phyloP scores from a whole-genome alignment of 805 yeast genomes.

The Geotrichum ghanense region DNA sequence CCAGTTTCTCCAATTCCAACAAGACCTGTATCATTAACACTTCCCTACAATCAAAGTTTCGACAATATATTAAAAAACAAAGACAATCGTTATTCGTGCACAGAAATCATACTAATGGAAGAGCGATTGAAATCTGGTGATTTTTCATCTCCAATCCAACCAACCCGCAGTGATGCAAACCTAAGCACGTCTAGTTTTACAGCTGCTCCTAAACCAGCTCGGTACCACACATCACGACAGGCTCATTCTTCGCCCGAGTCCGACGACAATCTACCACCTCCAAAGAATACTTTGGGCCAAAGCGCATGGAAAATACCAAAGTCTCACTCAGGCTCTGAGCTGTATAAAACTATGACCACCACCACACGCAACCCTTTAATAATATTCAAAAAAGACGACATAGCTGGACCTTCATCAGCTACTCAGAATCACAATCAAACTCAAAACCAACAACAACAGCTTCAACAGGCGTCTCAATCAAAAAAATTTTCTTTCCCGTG shows the following conservation, averaged over 20 bases:
- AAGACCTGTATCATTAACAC: background rate
- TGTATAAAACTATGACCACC: background rate
- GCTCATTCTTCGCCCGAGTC: background rate
- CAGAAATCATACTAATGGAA: background rate
- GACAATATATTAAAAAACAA: background rate
- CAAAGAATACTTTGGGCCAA: background rate
- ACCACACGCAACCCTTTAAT: background rate
- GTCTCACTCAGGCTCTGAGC: background rate
- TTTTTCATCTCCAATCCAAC: too few species aligned
- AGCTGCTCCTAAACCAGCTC: background rate
- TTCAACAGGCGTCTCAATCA: background rate
- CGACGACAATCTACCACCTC: background rate
- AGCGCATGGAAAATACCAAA: background rate
- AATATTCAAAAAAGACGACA: background rate
- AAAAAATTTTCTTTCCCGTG: background rate
- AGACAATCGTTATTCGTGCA: background rate
- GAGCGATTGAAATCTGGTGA: background rate
- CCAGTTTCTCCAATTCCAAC: constrained; percentile 6
- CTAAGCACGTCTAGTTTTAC: background rate
- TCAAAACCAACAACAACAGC: background rate
- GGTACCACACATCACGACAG: background rate
- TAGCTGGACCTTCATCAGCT: background rate
- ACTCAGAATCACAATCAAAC: background rate
- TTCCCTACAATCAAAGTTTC: background rate
- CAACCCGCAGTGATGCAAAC: background rate